phyloP scores from a whole-genome alignment of 225 moss, liverwort and hornwort genomes.

The Pleurozium schreberi region DNA sequence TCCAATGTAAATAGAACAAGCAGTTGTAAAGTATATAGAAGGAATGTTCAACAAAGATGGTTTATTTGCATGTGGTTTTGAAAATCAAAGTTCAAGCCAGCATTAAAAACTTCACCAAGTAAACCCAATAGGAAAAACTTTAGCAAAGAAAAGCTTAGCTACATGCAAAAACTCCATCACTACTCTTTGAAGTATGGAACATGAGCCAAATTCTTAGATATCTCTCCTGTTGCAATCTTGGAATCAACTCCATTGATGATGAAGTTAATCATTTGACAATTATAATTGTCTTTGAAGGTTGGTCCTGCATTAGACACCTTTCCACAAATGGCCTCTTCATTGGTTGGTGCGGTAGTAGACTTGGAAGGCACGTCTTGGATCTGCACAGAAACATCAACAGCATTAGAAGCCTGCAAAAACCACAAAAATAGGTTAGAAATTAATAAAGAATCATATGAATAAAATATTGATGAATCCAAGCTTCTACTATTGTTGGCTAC shows the following conservation, averaged over 20 bases:
- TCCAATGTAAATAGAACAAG: no score
- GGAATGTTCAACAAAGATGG: no score
- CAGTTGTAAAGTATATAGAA: no score
- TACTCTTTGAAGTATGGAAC: not conserved
- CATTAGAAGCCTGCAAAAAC: not conserved
- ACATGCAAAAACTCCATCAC: not conserved
- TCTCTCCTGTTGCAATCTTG: not conserved
- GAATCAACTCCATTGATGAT: not conserved
- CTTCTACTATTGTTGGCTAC: no score
- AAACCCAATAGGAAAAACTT: no score
- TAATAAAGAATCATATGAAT: no score
- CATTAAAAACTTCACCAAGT: no score
- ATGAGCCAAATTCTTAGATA: not conserved
- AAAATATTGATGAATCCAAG: not conserved
- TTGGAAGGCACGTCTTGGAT: not conserved
- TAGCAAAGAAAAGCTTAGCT: no score
- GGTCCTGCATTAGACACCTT: not conserved
- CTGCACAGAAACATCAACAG: accelerated
- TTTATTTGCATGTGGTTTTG: no score
- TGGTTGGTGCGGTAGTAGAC: not conserved
- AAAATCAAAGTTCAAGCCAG: no score
- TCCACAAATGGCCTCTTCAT: not conserved
- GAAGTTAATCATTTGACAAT: not conserved
- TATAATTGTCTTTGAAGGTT: not conserved
- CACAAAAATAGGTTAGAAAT: not conserved